Conservation (phyloP, 805 yeast species). For the Metschnikowia koreensis region DNA sequence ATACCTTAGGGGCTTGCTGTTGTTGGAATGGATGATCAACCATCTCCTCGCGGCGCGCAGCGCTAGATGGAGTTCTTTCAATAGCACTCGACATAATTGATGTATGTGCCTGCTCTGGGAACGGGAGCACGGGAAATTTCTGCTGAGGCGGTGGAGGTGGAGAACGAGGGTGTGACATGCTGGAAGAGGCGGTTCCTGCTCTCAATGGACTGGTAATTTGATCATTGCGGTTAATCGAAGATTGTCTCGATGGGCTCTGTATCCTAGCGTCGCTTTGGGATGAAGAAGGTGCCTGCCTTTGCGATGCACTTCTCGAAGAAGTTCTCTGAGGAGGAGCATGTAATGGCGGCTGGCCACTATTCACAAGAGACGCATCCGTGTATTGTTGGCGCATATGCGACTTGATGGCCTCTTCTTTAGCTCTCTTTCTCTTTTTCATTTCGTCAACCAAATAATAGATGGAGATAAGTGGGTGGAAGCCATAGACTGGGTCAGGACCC, state of each 20-base stretch:
- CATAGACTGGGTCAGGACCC: conserved; percentile 68
- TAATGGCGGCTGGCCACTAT: conserved; percentile 20
- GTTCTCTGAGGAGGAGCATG: conserved; percentile 20
- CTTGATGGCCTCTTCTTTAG: conserved; percentile 50
- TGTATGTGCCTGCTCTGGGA: conserved; percentile 44
- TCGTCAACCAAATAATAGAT: conserved; percentile 86
- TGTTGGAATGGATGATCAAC: conserved; percentile 23
- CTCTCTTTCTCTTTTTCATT: conserved; percentile 67
- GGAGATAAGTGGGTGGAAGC: conserved; percentile 85
- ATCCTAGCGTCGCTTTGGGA: neutral
- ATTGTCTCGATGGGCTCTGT: neutral
- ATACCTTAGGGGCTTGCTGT: conserved; percentile 27
- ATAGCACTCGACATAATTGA: conserved; percentile 20
- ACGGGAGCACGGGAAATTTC: conserved; percentile 9
- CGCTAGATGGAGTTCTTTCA: conserved; percentile 15
- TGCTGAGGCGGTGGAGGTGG: conserved; percentile 11
- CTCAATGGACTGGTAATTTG: conserved; percentile 1
- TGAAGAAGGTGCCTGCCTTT: neutral
- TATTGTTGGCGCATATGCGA: conserved; percentile 26
- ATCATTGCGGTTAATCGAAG: conserved; percentile 1
- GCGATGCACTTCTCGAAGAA: conserved; percentile 1
- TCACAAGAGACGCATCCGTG: conserved; percentile 2
- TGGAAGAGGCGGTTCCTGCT: neutral
- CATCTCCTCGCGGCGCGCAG: conserved; percentile 11
- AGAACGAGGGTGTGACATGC: conserved; percentile 5